Base-by-base conservation (phyloP, 306 rosid genomes). In the Fragaria vesca region DNA sequence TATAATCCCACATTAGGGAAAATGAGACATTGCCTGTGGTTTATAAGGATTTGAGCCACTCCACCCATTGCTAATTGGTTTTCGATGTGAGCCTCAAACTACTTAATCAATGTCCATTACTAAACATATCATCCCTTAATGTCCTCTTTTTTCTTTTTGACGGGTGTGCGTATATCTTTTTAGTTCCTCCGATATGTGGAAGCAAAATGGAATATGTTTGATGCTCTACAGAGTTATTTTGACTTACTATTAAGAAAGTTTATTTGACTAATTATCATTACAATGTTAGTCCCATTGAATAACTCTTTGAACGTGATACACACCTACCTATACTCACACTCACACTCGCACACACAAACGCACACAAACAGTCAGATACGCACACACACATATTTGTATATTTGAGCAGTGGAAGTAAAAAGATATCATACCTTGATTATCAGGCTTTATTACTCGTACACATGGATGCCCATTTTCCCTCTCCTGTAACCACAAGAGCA, bases 401-500 rank as follows among this genome's bases (percentile, higher is more conserved):
- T n/a, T 2, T 21, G 8, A 79, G 32, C 40, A 60, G 2, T 16
- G 36, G 65, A 36, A 72, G 60, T 68, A 17, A 48, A 15, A 46
- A 11, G 62, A 8, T 70, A 70, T 71, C 68, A 51, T 78, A 94
- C 94, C 93, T 83, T 81, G 78, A 78, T 82, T 80, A 68, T 42
- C 67, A 17, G 86, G 92, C 78, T 86, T 84, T 46, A 87, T 32
- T 73, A 94, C 66, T 66, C 76, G 83, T 74, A 85, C 93, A 89
- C 91, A 88, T 57, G 80, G 76, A 42, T 17, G 62, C 58, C 61
- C 73, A 50, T 75, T 62, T 81, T 75, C 83, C 54, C 46, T 81
- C 62, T 67, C 90, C 96, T 88, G 85, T 76, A 81, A 82, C 69
- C 80, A 77, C 80, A 76, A 76, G 52, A 68, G 74, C 76, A 83